These are phyloP conservation scores for Protomyces gravidus DNA, from an alignment of 1,139 yeast genomes.

Conservation along the genomic window DNA sequence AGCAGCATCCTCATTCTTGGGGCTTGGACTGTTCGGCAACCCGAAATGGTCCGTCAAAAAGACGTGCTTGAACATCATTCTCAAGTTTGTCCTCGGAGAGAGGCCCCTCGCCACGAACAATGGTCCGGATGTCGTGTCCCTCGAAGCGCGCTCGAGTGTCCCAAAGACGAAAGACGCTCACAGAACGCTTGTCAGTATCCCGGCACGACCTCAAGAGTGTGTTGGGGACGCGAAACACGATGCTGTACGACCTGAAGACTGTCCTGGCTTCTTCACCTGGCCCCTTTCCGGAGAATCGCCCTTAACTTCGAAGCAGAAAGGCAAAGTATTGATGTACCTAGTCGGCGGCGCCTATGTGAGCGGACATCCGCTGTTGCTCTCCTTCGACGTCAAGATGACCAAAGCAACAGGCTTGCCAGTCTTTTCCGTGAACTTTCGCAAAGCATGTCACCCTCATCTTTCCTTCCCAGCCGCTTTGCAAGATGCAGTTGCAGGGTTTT, in stretches of 20 bases:
- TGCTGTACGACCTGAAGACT: not conserved
- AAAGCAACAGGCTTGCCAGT: not conserved
- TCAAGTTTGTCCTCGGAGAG: not conserved
- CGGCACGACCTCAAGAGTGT: not conserved
- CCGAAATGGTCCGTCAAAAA: not conserved
- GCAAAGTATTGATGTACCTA: not conserved
- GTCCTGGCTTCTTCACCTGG: not conserved
- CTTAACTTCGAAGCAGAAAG: not conserved
- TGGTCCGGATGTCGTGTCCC: not conserved
- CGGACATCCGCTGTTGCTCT: not conserved
- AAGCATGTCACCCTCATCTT: not conserved
- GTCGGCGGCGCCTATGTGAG: constrained; percentile 1
- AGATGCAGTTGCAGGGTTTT: constrained; percentile 1
- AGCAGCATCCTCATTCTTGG: not conserved
- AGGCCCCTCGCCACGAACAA: not conserved
- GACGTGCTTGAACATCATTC: not conserved
- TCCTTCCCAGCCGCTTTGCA: not conserved
- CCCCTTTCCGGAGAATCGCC: not conserved
- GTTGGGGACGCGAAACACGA: not conserved
- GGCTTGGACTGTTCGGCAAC: not conserved
- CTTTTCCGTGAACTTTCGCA: not conserved
- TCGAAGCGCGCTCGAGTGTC: not conserved
- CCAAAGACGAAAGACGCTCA: not conserved
- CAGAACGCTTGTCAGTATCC: not conserved
- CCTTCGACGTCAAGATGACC: not conserved